Conservation (phyloP, 2,329 filamentous ascomycete species). For the Cladobotryum mycophilum region DNA sequence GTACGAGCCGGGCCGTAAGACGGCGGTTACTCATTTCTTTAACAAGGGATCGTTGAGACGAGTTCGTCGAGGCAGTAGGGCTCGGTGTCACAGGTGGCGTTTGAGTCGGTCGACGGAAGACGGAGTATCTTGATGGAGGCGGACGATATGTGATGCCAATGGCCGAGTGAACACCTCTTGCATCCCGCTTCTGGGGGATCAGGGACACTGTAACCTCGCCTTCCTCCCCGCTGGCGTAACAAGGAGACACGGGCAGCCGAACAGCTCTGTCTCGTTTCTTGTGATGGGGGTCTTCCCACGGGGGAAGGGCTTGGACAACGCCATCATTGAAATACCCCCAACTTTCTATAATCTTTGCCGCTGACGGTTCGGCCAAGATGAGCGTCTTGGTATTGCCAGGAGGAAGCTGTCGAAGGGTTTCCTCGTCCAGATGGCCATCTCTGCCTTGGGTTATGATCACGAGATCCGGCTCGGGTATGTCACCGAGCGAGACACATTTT, state of each 20-base stretch:
- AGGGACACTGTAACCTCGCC: constrained; percentile 69
- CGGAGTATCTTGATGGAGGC: constrained; percentile 30
- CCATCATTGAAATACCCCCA: constrained; percentile 62
- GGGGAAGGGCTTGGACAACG: constrained; percentile 38
- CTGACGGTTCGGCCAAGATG: constrained; percentile 60
- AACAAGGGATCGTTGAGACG: constrained; percentile 4
- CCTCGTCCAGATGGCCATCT: constrained; percentile 64
- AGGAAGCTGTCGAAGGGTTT: constrained; percentile 59
- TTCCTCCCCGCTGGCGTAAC: constrained; percentile 43
- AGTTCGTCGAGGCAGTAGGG: constrained; percentile 1
- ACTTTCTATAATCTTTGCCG: constrained; percentile 57
- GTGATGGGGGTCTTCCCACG: constrained; percentile 38
- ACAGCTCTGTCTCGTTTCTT: constrained; percentile 28
- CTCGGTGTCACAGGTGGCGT: constrained; percentile 15
- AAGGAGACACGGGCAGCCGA: constrained; percentile 48
- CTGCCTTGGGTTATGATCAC: constrained; percentile 41
- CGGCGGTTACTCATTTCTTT: no score
- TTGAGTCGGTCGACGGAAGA: constrained; percentile 14
- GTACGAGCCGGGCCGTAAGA: no score
- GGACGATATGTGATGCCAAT: constrained; percentile 67
- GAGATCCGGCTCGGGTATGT: constrained; percentile 38
- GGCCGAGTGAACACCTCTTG: constrained; percentile 57
- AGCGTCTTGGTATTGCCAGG: constrained; percentile 45
- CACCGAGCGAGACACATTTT: constrained; percentile 44
- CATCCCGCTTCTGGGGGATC: constrained; percentile 54